Percentiles rank a stretch among this genome's conserved stretches.
These are phyloP conservation scores for Abrus pulchellus DNA, from an alignment of 306 rosid species.

Conservation along the genomic window DNA sequence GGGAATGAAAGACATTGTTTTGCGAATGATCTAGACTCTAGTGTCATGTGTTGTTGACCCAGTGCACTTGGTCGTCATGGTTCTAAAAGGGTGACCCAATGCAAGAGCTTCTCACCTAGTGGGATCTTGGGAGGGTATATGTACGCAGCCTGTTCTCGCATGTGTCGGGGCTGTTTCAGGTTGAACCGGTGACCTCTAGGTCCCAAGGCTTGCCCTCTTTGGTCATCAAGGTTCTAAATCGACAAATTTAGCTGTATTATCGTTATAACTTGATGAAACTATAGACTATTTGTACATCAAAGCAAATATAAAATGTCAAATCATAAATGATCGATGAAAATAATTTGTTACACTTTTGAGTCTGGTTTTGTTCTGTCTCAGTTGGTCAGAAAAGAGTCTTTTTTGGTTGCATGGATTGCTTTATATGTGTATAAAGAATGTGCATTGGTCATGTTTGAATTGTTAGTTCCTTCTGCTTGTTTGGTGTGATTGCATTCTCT, in stretches of 20 bases:
- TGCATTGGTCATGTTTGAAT: constrained; percentile 31
- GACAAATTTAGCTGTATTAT: background rate
- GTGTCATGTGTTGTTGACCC: background rate
- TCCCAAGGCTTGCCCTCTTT: background rate
- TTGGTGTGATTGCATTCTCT: constrained; percentile 49
- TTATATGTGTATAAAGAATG: constrained; percentile 17
- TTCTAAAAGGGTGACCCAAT: background rate
- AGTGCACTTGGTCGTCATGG: background rate
- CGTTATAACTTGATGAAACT: background rate
- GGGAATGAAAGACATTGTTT: constrained; percentile 4
- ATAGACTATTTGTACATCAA: background rate
- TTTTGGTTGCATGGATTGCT: constrained; percentile 26
- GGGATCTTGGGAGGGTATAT: background rate
- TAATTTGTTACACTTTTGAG: constrained; percentile 3
- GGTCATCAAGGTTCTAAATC: constrained; percentile 2
- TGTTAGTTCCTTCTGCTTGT: constrained; percentile 46
- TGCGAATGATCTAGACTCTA: background rate
- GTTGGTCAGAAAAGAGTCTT: background rate
- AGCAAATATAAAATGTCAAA: background rate
- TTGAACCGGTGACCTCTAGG: background rate
- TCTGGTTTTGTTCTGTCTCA: constrained; percentile 1
- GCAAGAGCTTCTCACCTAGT: background rate
- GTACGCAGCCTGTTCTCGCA: background rate
- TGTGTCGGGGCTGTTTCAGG: background rate
- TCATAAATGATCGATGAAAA: background rate